Base-by-base conservation (phyloP, 495 filamentous ascomycete genomes). In the Penicillium argentinense region DNA sequence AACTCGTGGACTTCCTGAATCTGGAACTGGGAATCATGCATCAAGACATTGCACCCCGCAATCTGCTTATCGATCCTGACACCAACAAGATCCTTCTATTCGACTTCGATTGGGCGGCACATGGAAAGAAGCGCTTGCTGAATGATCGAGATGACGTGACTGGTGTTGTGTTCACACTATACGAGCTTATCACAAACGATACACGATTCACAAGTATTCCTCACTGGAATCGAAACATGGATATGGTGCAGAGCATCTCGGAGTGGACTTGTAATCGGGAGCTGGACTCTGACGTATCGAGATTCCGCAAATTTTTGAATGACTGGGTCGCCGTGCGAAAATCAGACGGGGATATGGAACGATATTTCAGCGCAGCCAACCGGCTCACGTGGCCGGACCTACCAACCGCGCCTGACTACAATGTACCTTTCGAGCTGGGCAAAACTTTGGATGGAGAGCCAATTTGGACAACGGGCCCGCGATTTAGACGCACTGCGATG, bases 151-250 rank as follows among this genome's bases (percentile, higher is more conserved):
- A 75, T 51, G 72, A 72, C 33, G 56, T 70, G 29, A 56, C 57
- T 54, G 56, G 61, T 22, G 62, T 72, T 37, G 49, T 66, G 23
- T 64, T 71, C 45, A 68, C 63, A 21, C n/a, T 65, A 9, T 66
- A 74, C 57, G 60, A 71, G 53, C 55, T 74, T 22, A 62, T 73
- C 42, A 72, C 68, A 1, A 57, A 66, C 45, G 64, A 74, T 37
- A 49, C 24, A 11, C 32, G 47, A 3, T 51, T 57, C 33, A 21
- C 52, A 12, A 39, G 23, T 30, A 55, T 60, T 30, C 60, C 53
- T 7, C 37, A 50, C 38, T 52, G 44, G 56, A 33, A 63, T 14
- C 43, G 51, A 28, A 40, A 49, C 16, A 51, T 60, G 3, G 41
- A 57, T 14, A 52, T 55, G 36, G 50, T 60, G 17, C 51, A 58